phyloP scores from a whole-genome alignment of 176 grass and related monocot genomes.

The Lolium rigidum region DNA sequence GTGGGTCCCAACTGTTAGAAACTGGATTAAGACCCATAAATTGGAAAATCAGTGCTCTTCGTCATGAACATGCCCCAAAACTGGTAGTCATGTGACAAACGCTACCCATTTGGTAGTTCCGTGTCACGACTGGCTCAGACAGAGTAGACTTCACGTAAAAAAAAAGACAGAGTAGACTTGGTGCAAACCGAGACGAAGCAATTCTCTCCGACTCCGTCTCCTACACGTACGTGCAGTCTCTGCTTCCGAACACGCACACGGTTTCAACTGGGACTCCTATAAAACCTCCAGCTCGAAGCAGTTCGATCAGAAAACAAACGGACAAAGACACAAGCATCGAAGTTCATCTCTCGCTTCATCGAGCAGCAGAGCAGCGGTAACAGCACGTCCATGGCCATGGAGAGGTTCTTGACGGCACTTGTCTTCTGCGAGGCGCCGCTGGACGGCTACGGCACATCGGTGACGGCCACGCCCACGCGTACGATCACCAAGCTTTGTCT shows the following conservation, averaged over 20 bases:
- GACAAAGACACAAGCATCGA: background rate
- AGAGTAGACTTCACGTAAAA: too few relatives aligned
- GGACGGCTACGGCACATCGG: conserved; percentile 4
- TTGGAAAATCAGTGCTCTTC: too few relatives aligned
- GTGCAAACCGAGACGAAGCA: background rate
- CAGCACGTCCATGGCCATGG: background rate
- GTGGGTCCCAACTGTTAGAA: too few relatives aligned
- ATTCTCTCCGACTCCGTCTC: background rate
- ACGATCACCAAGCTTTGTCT: background rate
- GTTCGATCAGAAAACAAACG: background rate
- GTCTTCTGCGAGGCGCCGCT: conserved; percentile 46
- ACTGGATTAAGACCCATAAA: too few relatives aligned
- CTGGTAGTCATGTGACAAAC: too few relatives aligned
- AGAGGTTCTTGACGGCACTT: conserved; percentile 32
- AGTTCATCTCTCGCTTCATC: background rate
- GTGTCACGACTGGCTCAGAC: too few relatives aligned
- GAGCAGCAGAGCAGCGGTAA: background rate
- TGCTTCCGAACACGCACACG: background rate
- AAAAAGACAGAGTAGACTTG: too few relatives aligned
- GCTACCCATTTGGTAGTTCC: too few relatives aligned
- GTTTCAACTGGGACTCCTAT: background rate
- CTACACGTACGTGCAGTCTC: background rate
- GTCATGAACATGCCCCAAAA: too few relatives aligned
- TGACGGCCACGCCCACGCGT: background rate
- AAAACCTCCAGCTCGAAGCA: background rate